Base-by-base conservation (phyloP, 768 basidiomycete species). In the Paxillus ammoniavirescens region DNA sequence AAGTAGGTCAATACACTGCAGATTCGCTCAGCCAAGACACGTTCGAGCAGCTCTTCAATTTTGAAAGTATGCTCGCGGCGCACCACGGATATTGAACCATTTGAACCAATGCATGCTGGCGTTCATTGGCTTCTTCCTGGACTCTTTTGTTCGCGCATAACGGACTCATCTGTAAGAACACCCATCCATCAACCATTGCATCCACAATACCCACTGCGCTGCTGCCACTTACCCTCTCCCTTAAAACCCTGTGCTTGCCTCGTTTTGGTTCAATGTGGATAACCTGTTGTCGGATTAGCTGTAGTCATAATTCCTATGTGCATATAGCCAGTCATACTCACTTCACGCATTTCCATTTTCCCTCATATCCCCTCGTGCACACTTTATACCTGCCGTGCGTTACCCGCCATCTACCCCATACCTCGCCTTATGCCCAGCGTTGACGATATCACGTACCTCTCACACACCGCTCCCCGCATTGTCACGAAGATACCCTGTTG, bases 401-500 rank as follows among this genome's bases (percentile, higher is more conserved):
- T 47, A 63, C 68, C 65, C 48, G 42, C 50, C 36, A 23, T 49
- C 54, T 36, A 42, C 46, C 33, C 44, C 21, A 51, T 41, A 42
- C 54, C 55, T 55, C 52, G 49, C 53, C 55, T 66, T 70, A 68
- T 62, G 66, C 46, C 55, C 55, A 48, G 54, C 57, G 46, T 56
- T 70, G 67, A 68, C 67, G 68, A 70, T 68, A 53, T 66, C 30
- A 67, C 65, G 67, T 67, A 67, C 62, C 53, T 5, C 53, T 43
- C 48, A 44, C 50, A 46, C 51, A 49, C 49, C 59, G 37, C 49
- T 26, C 50, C 42, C 42, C 51, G 60, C 68, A 68, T 60, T 54
- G 62, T 66, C 67, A 70, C 64, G 66, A 62, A 66, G 66, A 68
- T 68, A 68, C 67, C 69, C 67, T 62, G 69, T 68, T 70, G 66